Base-by-base conservation (phyloP, 148 eudicot species). In the Camellia granthamiana region DNA sequence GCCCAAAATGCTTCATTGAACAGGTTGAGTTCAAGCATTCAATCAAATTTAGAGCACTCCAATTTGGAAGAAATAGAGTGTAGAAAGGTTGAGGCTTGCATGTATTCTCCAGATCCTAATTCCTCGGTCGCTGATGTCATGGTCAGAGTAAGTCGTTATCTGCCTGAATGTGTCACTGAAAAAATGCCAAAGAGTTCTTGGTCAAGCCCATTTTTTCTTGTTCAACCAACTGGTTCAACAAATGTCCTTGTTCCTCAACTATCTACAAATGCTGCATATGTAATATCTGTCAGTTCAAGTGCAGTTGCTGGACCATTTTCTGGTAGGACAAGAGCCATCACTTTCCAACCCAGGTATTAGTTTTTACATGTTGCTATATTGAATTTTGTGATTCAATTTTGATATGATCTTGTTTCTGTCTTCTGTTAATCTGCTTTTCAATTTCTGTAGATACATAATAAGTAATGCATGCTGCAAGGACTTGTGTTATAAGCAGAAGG, bases 131-230 rank as follows among this genome's bases (percentile, higher is more conserved):
- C 90, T 79, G 97, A 94, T 71, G 81, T 86, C 68, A 88, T 85
- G 89, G 95, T 94, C 78, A 89, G 87, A 80, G 77, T 94, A 44
- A 86, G 97, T 81, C 90, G 90, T 84, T 81, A 64, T 80, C 82
- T 81, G 78, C 81, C 91, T 72, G 91, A 87, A 72, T 72, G 60
- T 66, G 61, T 76, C 13, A 12, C 67, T 41, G 90, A 92, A 77
- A 85, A 81, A 64, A 77, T 69, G 60, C 86, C 84, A 64, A 83
- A 86, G 73, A 78, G 76, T 68, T 88, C 88, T 43, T 97, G 99
- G 98, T 97, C 99, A 47, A 88, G 82, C 81, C 90, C 98, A n/a
- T 97, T 97, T 90, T 88, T 88, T 47, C 92, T 97, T 75, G 91
- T 92, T 71, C 97, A 94, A 68, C 95, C 97, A 75, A 89, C 98